Evolutionary conservation across 768 basidiomycete genomes (phyloP), one percentile per base, ranked within the genome.

Genomic region (Rhizopogon sp.): DNA sequence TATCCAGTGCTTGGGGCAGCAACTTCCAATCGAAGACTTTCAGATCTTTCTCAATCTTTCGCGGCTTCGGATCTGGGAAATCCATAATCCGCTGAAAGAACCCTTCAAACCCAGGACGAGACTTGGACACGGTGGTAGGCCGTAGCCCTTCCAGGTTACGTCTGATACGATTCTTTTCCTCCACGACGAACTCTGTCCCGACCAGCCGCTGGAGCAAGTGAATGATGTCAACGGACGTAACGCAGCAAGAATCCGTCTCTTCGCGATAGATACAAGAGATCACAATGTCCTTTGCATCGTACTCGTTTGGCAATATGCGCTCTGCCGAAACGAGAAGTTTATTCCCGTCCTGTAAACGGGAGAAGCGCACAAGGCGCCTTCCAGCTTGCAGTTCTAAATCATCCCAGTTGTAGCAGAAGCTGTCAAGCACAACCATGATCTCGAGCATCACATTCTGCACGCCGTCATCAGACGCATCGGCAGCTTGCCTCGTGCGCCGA

Each of bases 11-110:
- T 58, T 84, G 81, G 16, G 79, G 79, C n/a, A 92, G 74, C 43
- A 80, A 68, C 29, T 74, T 76, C 90, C 90, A 92, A 40, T 83
- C 81, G 61, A 92, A 92, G 7, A 91, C 87, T 68, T 92, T 92
- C 65, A 99, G 80, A 64, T 98, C 93, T 77, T 98, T 98, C 66
- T 98, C 96, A 58, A 98, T 99, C 67, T 94, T 95, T 53, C 96
- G 79, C 3, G 96, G 96, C 68, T 92, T 94, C 7, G 96, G 96
- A 43, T 84, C 83, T 0, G 94, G 91, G 66, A 97, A 96, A 50
- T 90, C 85, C 96, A 99, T 98, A 74, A 99, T 94, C 61, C 85
- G 80, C 73, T 90, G 85, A 79, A 98, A 99, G 69, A 98, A 92
- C n/a, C 80, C 76, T 62, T 90, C 90, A 55, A 82, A 86, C 10